Percentiles rank a stretch among this genome's conserved stretches.
Conservation (phyloP, 1,139 yeast genomes). For the Hyphopichia fennica region DNA sequence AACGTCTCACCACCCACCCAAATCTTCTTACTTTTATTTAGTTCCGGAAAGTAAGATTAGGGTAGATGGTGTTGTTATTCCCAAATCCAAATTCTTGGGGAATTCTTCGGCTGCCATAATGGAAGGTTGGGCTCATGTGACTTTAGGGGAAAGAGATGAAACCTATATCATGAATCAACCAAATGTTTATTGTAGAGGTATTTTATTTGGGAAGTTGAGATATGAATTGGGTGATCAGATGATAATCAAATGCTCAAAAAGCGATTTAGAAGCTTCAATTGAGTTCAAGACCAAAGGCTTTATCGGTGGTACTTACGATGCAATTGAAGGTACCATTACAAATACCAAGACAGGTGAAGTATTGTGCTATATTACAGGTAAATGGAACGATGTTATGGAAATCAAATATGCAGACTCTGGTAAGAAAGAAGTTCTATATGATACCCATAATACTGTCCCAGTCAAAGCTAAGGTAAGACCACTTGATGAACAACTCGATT, state of each 20-base stretch:
- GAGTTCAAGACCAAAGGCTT: conserved; percentile 96
- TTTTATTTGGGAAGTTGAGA: conserved; percentile 83
- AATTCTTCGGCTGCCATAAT: conserved; percentile 95
- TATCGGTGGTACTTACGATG: conserved; percentile 88
- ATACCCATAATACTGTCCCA: conserved; percentile 55
- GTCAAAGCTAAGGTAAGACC: conserved; percentile 73
- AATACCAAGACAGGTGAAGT: conserved; percentile 52
- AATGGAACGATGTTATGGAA: conserved; percentile 89
- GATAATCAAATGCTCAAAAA: conserved; percentile 61
- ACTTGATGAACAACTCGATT: conserved; percentile 70
- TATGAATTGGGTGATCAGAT: conserved; percentile 93
- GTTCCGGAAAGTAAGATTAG: conserved; percentile 80
- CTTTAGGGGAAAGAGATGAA: conserved; percentile 67
- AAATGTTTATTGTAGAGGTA: conserved; percentile 93
- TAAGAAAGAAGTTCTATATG: conserved; percentile 56
- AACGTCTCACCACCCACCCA: conserved; percentile 98
- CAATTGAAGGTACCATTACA: conserved; percentile 74
- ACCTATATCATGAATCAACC: conserved; percentile 85
- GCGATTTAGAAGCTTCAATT: conserved; percentile 70
- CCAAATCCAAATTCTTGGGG: conserved; percentile 86
- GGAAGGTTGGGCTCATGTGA: conserved; percentile 84
- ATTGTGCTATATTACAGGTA: conserved; percentile 73
- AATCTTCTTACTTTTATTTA: conserved; percentile 87
- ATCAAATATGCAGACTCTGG: conserved; percentile 57
- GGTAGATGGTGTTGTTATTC: conserved; percentile 86